These are phyloP conservation scores for Recurvomyces mirabilis DNA, from an alignment of 495 filamentous ascomycete species.

Conservation along the genomic window DNA sequence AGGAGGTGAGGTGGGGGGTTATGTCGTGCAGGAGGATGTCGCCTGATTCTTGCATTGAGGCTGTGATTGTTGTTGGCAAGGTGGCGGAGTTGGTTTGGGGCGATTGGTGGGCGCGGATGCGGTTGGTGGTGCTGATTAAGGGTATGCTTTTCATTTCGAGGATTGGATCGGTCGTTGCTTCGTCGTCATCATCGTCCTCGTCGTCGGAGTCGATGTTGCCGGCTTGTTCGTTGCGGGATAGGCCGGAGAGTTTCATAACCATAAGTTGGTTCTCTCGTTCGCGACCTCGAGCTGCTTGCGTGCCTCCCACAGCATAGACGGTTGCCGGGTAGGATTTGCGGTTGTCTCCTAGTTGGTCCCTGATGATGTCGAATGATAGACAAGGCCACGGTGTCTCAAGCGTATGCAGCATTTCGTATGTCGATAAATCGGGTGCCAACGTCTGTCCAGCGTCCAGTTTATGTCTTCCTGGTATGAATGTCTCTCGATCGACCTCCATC, in stretches of 20 bases:
- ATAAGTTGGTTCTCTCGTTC: slow-evolving; percentile 82
- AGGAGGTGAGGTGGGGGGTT: slow-evolving; percentile 70
- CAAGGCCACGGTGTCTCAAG: slow-evolving; percentile 91
- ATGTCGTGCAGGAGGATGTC: slow-evolving; percentile 90
- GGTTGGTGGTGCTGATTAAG: slow-evolving; percentile 75
- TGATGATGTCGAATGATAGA: slow-evolving; percentile 86
- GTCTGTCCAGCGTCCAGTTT: slow-evolving; percentile 82
- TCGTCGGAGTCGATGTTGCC: slow-evolving; percentile 55
- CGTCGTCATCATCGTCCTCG: slow-evolving; percentile 65
- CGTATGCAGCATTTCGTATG: slow-evolving; percentile 93
- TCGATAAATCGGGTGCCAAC: slow-evolving; percentile 74
- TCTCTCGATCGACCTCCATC: slow-evolving; percentile 86
- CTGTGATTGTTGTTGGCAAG: slow-evolving; percentile 69
- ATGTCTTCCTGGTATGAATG: slow-evolving; percentile 84
- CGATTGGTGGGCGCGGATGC: slow-evolving; percentile 71
- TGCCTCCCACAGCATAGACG: slow-evolving; percentile 86
- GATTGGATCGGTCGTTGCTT: slow-evolving; percentile 73
- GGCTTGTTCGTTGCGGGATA: slow-evolving; percentile 70
- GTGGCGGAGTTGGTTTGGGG: slow-evolving; percentile 56
- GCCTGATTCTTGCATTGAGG: slow-evolving; percentile 79
- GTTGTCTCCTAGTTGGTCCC: slow-evolving; percentile 78
- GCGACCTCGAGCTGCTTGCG: slow-evolving; percentile 67
- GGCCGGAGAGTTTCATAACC: slow-evolving; percentile 86
- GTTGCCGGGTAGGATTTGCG: slow-evolving; percentile 84
- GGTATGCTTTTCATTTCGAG: slow-evolving; percentile 86